Base-by-base conservation (phyloP, 345 rosid species). In the Syzygium aromaticum region DNA sequence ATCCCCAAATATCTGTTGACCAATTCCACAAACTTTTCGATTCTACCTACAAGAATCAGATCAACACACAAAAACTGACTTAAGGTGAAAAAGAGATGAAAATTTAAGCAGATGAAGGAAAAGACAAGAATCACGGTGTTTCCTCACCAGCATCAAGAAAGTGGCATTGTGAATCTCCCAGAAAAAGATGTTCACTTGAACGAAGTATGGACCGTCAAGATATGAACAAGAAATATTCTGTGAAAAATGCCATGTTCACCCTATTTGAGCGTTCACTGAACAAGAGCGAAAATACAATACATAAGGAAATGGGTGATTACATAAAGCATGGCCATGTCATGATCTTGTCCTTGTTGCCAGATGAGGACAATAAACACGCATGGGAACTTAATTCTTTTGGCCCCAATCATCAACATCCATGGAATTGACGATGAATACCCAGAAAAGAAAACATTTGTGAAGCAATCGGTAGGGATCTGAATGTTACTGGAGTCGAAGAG, bases 11-110 rank as follows among this genome's bases (percentile, higher is more conserved):
- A 13, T 13, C 0, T 63, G 21, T 63, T 19, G 23, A n/a, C 73
- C 38, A 14, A 13, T 0, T n/a, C 9, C 19, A 1, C 73, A 63
- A 63, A 63, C 33, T 56, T n/a, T n/a, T 0, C 0, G 8, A 28
- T 63, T 63, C 16, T 14, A 3, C 73, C 38, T 13, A n/a, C 7
- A 13, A 63, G 73, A 13, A n/a, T n/a, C 19, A 3, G 73, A 63
- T n/a, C 8, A 28, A n/a, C 38, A 28, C 0, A 4, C 38, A 22
- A 12, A n/a, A 63, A 28, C 17, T 63, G 28, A 27, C 33, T 61
- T 3, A 0, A 27, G 67, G 67, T 2, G 7, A 27, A 27, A 61
- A 9, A 23, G 67, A 61, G 30, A 61, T 6, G 33, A 61, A 27
- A 61, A 27, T 12, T 61, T 61, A 30, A 61, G 67, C 67, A n/a